These are phyloP conservation scores for Yarrowia osloensis DNA, from an alignment of 805 yeast species.

Conservation along the genomic window DNA sequence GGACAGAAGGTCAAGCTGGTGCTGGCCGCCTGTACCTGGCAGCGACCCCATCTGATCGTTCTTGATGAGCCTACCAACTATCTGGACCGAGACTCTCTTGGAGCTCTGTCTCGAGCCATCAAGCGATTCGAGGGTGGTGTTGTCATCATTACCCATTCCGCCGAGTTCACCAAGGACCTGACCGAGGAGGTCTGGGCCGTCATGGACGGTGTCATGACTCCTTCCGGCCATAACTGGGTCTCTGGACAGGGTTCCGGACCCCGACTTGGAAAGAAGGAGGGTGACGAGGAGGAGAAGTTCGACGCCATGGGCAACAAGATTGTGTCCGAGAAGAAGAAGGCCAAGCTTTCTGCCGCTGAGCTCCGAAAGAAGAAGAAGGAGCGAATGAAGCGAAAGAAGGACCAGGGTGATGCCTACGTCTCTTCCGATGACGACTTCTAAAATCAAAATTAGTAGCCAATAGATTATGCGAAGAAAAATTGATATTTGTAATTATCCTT, in stretches of 20 bases:
- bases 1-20: constrained; percentile 99
- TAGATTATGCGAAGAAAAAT: constrained; percentile 21
- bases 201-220: constrained; percentile 96
- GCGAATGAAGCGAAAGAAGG: constrained; percentile 99
- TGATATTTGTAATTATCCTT: not conserved
- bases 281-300: constrained; percentile 94
- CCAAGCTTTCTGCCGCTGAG: constrained; percentile 97
- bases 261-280: constrained; percentile 95
- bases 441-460: constrained; percentile 36
- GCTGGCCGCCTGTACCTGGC: constrained; percentile 99
- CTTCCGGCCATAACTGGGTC: constrained; percentile 99
- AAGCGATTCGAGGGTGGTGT: constrained; percentile 99
- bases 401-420: constrained; percentile 97
- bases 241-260: constrained; percentile 99
- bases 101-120: constrained; percentile 98
- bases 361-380: constrained; percentile 99
- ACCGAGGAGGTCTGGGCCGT: constrained; percentile 99
- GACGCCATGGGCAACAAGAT: constrained; percentile 99
- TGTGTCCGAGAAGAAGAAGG: constrained; percentile 92
- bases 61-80: constrained; percentile 99
- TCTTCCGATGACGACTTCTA: constrained; percentile 92
- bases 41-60: constrained; percentile 99
- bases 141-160: constrained; percentile 99
- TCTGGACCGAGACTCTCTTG: constrained; percentile 98
- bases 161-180: constrained; percentile 98